Evolutionary conservation across 1,284 basidiomycete species (phyloP), one percentile per base, ranked within the genome.

Genomic region (Sutorius eximius): DNA sequence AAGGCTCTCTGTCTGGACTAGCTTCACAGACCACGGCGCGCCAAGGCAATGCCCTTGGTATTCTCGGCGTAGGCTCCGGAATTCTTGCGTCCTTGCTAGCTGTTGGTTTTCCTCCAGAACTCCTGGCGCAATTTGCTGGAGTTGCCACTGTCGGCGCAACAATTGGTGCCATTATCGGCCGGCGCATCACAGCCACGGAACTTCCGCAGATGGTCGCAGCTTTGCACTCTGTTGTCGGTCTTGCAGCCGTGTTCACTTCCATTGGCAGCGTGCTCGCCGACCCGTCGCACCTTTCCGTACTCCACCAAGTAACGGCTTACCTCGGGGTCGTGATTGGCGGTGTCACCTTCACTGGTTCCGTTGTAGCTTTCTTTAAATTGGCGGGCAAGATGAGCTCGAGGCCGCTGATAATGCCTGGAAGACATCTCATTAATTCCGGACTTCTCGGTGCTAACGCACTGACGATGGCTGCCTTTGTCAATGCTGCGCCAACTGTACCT

Each of bases 311-410:
- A 24, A 89, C 90, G 0, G 91, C 91, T 1, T 92, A 93, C 68
- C 78, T 93, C 30, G 91, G 91, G 18, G 87, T 93, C 29, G 82
- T 93, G 42, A 92, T 93, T 64, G 83, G 84, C 71, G 86, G 86
- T 59, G 75, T 89, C 38, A 90, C 89, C 2, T 91, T 90, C 64
- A 89, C 88, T 24, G 91, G 91, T 22, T 92, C 89, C 5, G 83
- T 93, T 51, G 88, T 93, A n/a, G 91, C 91, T 1, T 93, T 92
- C 79, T 72, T 93, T 49, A 93, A 93, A 69, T 77, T 93, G 36
- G 89, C 89, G 1, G 91, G 87, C 8, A 82, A 80, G 57, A 88
- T 93, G 82, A 78, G 86, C 10, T 89, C 87, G 44, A 83, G 78
- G 59, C 86, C 91, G 0, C 71, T 92, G 22, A 73, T 77, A 27